Conservation (phyloP, 306 rosid species). For the Vicia villosa region DNA sequence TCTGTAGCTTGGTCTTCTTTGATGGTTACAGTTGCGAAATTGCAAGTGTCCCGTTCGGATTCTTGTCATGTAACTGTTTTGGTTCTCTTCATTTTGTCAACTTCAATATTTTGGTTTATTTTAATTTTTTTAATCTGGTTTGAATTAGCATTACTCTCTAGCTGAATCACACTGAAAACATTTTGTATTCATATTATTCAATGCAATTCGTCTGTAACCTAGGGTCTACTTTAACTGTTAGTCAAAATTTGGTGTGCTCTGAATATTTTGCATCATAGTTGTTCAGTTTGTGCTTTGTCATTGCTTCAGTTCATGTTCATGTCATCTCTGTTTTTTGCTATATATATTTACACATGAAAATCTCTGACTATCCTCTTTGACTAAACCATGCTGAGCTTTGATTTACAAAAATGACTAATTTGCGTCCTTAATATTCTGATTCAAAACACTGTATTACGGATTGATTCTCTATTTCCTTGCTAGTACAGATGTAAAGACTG, state of each 20-base stretch:
- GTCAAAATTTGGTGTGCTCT: not conserved
- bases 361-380: slow-evolving; percentile 35
- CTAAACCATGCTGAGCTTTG: slow-evolving; percentile 22
- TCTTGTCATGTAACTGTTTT: not conserved
- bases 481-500: slow-evolving; percentile 11
- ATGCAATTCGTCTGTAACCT: slow-evolving; percentile 13
- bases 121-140: not conserved
- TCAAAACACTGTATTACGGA: not conserved
- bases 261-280: not conserved
- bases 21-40: not conserved
- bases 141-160: slow-evolving; percentile 22
- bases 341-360: slow-evolving; percentile 9
- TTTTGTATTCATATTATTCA: not conserved
- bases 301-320: slow-evolving; percentile 33
- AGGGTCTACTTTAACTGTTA: not conserved
- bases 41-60: not conserved
- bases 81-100: not conserved
- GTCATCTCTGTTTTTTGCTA: not conserved
- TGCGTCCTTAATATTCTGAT: not conserved
- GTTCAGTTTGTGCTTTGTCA: not conserved
- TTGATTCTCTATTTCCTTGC: slow-evolving; percentile 7
- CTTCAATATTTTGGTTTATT: not conserved
- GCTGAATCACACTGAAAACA: slow-evolving; percentile 29
- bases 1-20: not conserved
- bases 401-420: not conserved